Base-by-base conservation (phyloP, 352 stramenopile species). In the Globisporangium ultimum region DNA sequence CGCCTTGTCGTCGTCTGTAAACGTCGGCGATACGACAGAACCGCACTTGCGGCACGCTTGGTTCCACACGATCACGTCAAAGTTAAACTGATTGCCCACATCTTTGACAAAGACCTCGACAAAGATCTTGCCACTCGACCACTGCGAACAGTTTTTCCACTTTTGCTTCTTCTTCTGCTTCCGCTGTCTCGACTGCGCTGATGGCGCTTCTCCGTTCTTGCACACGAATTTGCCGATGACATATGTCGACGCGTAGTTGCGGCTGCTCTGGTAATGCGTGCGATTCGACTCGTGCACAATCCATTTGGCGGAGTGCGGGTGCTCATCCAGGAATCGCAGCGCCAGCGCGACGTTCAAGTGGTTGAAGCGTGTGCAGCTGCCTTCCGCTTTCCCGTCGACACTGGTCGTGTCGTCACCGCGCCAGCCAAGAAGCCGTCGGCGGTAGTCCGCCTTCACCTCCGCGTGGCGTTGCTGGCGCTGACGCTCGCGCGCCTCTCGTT, bases 41-140 rank as follows among this genome's bases (percentile, higher is more conserved):
- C 24, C 24, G 51, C 66, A 70, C 11, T 38, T 32, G 38, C 53
- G 46, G 48, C 58, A 74, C 28, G 55, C 38, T 28, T 74, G 67
- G 38, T 48, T 68, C 67, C 67, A 74, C 46, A 71, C 55, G 21
- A 66, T 9, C 2, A 53, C 58, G 38, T 74, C 55, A 18, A 74
- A 74, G 18, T 61, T 24, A 18, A n/a, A 45, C 20, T 60, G 41
- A 20, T 22, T n/a, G 5, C 28, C 28, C 36, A 24, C 41, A 10
- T n/a, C 43, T 18, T 45, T 17, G 12, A 7, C 36, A 41, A 68
- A 36, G 28, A 36, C 28, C 28, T 36, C 28, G 28, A 36, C 63
- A 18, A 62, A 63, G 52, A 74, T 66, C 48, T 64, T 63, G 12
- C 58, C 63, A 10, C 63, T 74, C 10, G 21, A 10, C 55, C 63